Conservation (phyloP, 306 rosid species). For the Astragalus membranaceus region DNA sequence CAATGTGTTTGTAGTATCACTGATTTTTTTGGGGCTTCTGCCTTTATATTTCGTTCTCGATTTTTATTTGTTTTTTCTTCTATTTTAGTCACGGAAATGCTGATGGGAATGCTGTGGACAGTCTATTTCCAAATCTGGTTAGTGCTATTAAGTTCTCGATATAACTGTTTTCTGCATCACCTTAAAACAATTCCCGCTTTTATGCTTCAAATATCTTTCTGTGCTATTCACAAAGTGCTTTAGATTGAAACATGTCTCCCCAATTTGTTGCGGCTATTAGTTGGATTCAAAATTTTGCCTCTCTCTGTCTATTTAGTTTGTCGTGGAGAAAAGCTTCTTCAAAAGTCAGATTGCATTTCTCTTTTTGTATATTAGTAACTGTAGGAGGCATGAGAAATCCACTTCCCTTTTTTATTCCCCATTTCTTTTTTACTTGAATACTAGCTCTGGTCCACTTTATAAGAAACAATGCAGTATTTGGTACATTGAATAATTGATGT, state of each 20-base stretch:
- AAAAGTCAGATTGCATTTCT: not conserved
- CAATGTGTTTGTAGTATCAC: constrained; percentile 23
- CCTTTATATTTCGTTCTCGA: constrained; percentile 1
- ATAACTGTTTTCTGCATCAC: not conserved
- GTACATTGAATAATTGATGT: no score
- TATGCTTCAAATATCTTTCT: constrained; percentile 1
- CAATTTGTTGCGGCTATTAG: not conserved
- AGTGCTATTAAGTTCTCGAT: constrained; percentile 15
- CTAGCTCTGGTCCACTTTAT: no score
- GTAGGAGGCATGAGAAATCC: not conserved
- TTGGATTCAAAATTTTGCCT: not conserved
- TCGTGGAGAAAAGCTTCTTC: not conserved
- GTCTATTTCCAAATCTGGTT: constrained; percentile 47
- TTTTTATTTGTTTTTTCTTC: constrained; percentile 15
- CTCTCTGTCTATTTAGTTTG: not conserved
- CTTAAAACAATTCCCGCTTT: not conserved
- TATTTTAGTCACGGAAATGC: constrained; percentile 46
- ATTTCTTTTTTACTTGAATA: not conserved
- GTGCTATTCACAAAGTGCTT: not conserved
- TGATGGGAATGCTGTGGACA: constrained; percentile 38
- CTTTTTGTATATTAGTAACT: not conserved
- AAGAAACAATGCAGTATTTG: no score
- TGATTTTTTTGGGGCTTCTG: constrained; percentile 5
- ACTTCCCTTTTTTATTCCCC: not conserved
- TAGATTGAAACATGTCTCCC: not conserved